phyloP scores from a whole-genome alignment of 768 basidiomycete genomes.

The Mycena epipterygia region DNA sequence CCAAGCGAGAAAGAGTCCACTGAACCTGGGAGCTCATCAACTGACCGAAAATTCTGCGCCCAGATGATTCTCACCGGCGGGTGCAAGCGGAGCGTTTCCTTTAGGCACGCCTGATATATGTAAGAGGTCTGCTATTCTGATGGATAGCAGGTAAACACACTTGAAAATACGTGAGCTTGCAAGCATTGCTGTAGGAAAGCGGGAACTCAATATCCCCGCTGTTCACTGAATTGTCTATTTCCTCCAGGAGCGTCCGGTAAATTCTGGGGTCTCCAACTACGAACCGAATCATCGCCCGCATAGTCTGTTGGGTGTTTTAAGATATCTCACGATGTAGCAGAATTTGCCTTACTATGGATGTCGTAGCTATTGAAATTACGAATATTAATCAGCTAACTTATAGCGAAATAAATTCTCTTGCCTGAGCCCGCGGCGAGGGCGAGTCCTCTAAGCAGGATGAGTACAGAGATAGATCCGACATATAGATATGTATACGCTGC shows the following conservation, averaged over 20 bases:
- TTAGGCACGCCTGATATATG: slow-evolving; percentile 15
- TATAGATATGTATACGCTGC: slow-evolving; percentile 2
- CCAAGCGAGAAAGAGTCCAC: slow-evolving; percentile 18
- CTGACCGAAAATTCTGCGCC: neutral
- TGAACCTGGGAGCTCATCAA: neutral
- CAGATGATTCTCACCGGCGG: neutral
- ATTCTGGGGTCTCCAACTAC: slow-evolving; percentile 9
- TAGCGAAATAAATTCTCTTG: neutral
- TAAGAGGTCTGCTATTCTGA: neutral
- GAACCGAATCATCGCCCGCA: slow-evolving; percentile 26
- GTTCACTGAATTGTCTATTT: slow-evolving; percentile 14
- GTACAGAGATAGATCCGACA: neutral
- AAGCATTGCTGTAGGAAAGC: slow-evolving; percentile 7
- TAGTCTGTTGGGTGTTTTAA: neutral
- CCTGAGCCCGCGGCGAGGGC: slow-evolving; percentile 26
- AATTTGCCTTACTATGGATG: slow-evolving; percentile 17
- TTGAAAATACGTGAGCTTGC: slow-evolving; percentile 17
- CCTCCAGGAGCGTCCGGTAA: slow-evolving; percentile 8
- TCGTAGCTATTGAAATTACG: slow-evolving; percentile 2
- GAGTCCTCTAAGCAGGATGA: slow-evolving; percentile 3
- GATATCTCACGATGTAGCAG: too few relatives aligned
- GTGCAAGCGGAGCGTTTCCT: slow-evolving; percentile 22
- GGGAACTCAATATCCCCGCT: slow-evolving; percentile 6
- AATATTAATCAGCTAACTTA: neutral
- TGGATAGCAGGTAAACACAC: neutral